These are phyloP conservation scores for Lachnellula arida DNA, from an alignment of 2,329 filamentous ascomycete genomes.

Conservation along the genomic window DNA sequence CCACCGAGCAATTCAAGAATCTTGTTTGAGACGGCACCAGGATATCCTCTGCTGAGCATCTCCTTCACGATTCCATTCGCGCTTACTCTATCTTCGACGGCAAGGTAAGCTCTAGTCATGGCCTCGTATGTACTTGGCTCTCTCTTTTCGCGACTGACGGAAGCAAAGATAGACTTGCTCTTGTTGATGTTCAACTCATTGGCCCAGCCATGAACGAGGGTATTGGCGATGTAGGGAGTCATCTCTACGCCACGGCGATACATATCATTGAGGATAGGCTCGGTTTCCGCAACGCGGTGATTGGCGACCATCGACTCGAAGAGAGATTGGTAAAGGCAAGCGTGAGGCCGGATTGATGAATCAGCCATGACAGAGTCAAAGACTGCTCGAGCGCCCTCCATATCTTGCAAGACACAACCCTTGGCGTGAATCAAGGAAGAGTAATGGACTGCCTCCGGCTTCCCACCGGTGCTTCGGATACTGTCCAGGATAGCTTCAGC, in stretches of 20 bases:
- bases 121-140: slow-evolving; percentile 98
- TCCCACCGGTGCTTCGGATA: slow-evolving; percentile 69
- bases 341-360: slow-evolving; percentile 62
- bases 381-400: slow-evolving; percentile 73
- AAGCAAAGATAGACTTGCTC: slow-evolving; percentile 72
- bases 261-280: slow-evolving; percentile 74
- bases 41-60: slow-evolving; percentile 87
- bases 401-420: slow-evolving; percentile 88
- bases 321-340: slow-evolving; percentile 92
- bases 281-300: slow-evolving; percentile 72
- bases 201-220: slow-evolving; percentile 95
- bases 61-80: slow-evolving; percentile 80
- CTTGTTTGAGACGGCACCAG: slow-evolving; percentile 86
- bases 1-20: slow-evolving; percentile 82
- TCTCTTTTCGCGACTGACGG: slow-evolving; percentile 71
- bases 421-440: slow-evolving; percentile 93
- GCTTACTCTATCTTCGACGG: slow-evolving; percentile 71
- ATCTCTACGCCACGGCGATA: slow-evolving; percentile 67
- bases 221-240: slow-evolving; percentile 98
- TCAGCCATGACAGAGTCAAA: slow-evolving; percentile 78
- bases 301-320: slow-evolving; percentile 97
- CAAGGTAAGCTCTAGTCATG: slow-evolving; percentile 91
- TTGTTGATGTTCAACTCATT: slow-evolving; percentile 74
- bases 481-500: slow-evolving; percentile 78
- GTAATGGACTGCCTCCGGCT: slow-evolving; percentile 90